Percentiles rank a stretch among this genome's conserved stretches.
phyloP scores from a whole-genome alignment of 495 filamentous ascomycete genomes.

The Parachaetomium inaequale region DNA sequence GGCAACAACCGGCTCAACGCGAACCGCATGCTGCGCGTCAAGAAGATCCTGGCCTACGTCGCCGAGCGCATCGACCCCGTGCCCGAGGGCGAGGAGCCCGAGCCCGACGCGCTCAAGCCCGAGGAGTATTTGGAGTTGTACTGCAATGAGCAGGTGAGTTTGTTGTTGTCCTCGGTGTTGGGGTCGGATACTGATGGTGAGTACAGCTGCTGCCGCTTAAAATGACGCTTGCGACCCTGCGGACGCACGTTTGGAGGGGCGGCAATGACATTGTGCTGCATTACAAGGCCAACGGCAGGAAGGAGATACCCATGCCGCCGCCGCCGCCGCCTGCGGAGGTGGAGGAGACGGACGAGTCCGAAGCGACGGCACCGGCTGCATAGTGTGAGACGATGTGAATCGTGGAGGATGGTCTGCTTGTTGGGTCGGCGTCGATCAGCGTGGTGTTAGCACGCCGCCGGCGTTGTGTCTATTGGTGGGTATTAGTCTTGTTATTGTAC shows the following conservation, averaged over 20 bases:
- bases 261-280: conserved; percentile 84
- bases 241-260: conserved; percentile 86
- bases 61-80: conserved; percentile 81
- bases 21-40: conserved; percentile 91
- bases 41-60: conserved; percentile 91
- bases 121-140: conserved; percentile 93
- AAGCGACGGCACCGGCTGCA: conserved; percentile 7
- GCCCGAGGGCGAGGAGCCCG: conserved; percentile 44
- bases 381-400: not conserved
- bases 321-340: conserved; percentile 18
- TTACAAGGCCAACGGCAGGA: conserved; percentile 86
- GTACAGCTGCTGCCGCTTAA: conserved; percentile 51
- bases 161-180: not conserved
- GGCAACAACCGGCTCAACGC: conserved; percentile 87
- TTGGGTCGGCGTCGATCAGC: not conserved
- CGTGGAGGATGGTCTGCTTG: not conserved
- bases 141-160: conserved; percentile 81
- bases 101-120: conserved; percentile 62
- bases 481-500: conserved; percentile 10
- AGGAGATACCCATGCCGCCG: conserved; percentile 46
- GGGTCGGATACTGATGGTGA: not conserved
- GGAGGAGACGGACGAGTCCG: conserved; percentile 2
- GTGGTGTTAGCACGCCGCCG: not conserved
- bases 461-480: conserved; percentile 3
- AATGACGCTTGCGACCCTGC: conserved; percentile 89